A percentile compares a stretch with the other conserved stretches of the same genome.
Conservation (phyloP, 169 alveolate species). For the Plasmodium inui region DNA sequence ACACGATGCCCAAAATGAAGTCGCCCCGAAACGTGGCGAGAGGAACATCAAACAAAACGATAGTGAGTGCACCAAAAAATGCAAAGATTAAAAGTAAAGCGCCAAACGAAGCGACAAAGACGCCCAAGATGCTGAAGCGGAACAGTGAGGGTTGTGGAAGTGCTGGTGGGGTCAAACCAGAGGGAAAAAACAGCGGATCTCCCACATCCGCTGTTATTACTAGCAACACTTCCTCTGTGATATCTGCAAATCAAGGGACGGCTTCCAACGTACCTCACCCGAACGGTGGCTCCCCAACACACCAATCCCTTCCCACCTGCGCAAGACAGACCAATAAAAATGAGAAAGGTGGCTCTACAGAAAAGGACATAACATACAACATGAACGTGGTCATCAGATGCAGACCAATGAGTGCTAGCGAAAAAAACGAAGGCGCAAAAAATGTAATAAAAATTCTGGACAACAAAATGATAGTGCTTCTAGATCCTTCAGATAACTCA, state of each 20-base stretch:
- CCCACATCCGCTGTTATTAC: neutral
- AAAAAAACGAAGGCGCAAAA: constrained; percentile 79
- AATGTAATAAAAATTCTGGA: constrained; percentile 75
- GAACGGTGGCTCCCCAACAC: neutral
- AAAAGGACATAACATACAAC: constrained; percentile 36
- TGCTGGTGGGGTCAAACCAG: neutral
- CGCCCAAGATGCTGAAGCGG: constrained; percentile 31
- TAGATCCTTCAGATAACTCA: constrained; percentile 53
- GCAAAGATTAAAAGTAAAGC: constrained; percentile 8
- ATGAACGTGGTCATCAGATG: constrained; percentile 75
- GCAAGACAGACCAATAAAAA: neutral
- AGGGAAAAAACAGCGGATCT: neutral
- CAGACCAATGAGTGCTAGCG: constrained; percentile 75
- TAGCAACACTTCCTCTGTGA: neutral
- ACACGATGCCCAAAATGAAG: neutral
- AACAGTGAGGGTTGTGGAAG: neutral
- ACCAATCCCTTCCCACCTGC: neutral
- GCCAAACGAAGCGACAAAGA: constrained; percentile 2
- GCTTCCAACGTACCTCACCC: neutral
- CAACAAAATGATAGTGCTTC: constrained; percentile 51
- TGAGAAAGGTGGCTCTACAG: constrained; percentile 6
- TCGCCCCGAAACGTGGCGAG: constrained; percentile 23
- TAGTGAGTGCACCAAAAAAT: neutral
- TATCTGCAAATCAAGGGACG: neutral
- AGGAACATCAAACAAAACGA: neutral